Percentiles rank a stretch among this genome's conserved stretches.
Evolutionary conservation across 441 rosid genomes (phyloP).

Genomic region (Isatis lusitanica): DNA sequence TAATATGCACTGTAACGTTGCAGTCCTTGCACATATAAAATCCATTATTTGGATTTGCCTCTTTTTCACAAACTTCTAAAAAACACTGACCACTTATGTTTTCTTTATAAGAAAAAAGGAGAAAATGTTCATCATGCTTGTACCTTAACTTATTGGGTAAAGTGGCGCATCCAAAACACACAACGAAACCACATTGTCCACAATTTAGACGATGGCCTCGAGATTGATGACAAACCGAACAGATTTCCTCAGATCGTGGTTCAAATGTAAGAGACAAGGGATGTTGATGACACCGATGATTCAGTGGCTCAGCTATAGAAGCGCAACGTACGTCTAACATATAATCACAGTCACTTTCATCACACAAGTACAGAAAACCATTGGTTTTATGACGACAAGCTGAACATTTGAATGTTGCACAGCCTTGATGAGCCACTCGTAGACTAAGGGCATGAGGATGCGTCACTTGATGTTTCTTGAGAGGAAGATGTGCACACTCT

Average conservation of each 20-base stretch:
- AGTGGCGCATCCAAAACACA: constrained; percentile 5
- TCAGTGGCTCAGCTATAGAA: constrained; percentile 2
- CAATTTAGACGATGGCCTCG: not conserved
- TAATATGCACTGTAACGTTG: not conserved
- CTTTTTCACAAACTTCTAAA: constrained; percentile 15
- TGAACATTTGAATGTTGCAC: too few relatives aligned
- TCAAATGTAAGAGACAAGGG: not conserved
- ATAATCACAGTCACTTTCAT: not conserved
- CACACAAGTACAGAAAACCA: constrained; percentile 1
- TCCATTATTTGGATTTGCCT: not conserved
- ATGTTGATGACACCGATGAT: not conserved
- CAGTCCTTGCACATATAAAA: not conserved
- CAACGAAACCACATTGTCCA: not conserved
- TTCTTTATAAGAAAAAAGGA: not conserved
- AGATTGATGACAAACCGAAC: not conserved
- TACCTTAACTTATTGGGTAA: constrained; percentile 13
- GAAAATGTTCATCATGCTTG: constrained; percentile 17
- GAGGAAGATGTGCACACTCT: constrained; percentile 28
- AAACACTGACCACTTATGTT: not conserved
- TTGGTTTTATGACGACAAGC: not conserved
- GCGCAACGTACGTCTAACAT: constrained; percentile 1
- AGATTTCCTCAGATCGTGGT: not conserved
- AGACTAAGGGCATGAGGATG: not conserved
- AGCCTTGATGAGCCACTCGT: not conserved
- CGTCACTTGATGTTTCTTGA: not conserved